A percentile compares a stretch with the other conserved stretches of the same genome.
phyloP scores from a whole-genome alignment of 306 rosid genomes.

The Biancaea sappan region DNA sequence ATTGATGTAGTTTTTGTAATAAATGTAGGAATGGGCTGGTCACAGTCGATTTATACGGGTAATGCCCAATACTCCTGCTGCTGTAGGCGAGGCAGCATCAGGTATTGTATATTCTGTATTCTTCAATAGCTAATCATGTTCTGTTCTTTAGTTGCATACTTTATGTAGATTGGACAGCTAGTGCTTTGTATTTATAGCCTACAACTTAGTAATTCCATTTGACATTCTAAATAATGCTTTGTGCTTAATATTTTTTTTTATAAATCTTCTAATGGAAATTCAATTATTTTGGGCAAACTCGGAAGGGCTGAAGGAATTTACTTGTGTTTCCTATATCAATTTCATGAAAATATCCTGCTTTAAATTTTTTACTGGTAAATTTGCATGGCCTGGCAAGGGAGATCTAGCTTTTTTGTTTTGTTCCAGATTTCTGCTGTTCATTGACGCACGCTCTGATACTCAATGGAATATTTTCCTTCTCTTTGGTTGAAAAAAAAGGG shows the following conservation, averaged over 20 bases:
- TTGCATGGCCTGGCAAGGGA: background rate
- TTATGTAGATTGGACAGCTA: background rate
- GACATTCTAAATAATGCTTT: constrained; percentile 9
- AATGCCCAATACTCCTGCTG: constrained; percentile 80
- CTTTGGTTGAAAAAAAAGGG: background rate
- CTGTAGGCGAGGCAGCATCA: constrained; percentile 80
- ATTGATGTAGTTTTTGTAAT: constrained; percentile 29
- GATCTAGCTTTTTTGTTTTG: background rate
- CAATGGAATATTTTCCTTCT: background rate
- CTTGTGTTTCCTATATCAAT: background rate
- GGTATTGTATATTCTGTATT: constrained; percentile 43
- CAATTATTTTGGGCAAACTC: background rate
- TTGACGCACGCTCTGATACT: background rate
- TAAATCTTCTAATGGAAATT: constrained; percentile 12
- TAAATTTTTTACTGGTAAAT: background rate
- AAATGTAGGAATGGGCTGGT: constrained; percentile 82
- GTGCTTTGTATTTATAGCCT: constrained; percentile 2
- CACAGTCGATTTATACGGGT: constrained; percentile 70
- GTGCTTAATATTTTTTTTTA: background rate
- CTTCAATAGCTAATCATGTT: constrained; percentile 8
- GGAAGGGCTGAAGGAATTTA: background rate
- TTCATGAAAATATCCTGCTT: background rate
- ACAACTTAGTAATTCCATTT: constrained; percentile 1
- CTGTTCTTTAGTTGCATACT: constrained; percentile 24
- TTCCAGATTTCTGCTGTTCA: background rate